Evolutionary conservation across 345 rosid genomes (phyloP).

Genomic region (Leavenworthia alabamica): DNA sequence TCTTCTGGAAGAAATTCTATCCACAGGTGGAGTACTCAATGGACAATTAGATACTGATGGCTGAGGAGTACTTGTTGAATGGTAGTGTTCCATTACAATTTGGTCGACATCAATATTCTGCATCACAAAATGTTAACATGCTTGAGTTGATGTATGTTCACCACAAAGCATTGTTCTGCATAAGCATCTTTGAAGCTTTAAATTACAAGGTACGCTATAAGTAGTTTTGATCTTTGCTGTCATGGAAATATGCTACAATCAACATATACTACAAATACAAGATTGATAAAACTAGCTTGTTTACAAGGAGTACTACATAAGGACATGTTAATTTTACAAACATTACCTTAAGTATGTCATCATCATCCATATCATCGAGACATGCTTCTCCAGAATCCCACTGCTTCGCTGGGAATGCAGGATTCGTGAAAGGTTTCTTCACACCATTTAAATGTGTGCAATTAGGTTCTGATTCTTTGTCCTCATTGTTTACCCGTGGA

Average conservation of each 20-base stretch:
- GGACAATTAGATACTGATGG: constrained; percentile 53
- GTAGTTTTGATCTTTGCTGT: constrained; percentile 2
- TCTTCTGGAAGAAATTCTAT: constrained; percentile 32
- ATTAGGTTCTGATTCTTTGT: too few relatives aligned
- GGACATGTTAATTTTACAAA: background rate
- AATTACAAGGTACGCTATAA: background rate
- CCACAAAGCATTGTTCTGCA: constrained; percentile 31
- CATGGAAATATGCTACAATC: constrained; percentile 5
- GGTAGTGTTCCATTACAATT: constrained; percentile 80
- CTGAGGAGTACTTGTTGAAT: constrained; percentile 65
- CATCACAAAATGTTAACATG: constrained; percentile 24
- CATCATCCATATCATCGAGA: constrained; percentile 68
- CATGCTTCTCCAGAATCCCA: constrained; percentile 34
- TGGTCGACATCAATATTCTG: constrained; percentile 93
- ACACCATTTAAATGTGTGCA: constrained; percentile 22
- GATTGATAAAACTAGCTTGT: background rate
- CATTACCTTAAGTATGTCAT: constrained; percentile 74
- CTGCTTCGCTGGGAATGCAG: constrained; percentile 27
- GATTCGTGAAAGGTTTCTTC: constrained; percentile 32
- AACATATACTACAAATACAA: background rate
- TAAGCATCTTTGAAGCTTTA: background rate
- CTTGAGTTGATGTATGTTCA: constrained; percentile 25
- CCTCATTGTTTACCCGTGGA: constrained; percentile 19
- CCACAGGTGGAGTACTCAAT: constrained; percentile 45
- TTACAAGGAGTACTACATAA: background rate